Conservation (phyloP, 768 basidiomycete genomes). For the Tylopilus sp. region DNA sequence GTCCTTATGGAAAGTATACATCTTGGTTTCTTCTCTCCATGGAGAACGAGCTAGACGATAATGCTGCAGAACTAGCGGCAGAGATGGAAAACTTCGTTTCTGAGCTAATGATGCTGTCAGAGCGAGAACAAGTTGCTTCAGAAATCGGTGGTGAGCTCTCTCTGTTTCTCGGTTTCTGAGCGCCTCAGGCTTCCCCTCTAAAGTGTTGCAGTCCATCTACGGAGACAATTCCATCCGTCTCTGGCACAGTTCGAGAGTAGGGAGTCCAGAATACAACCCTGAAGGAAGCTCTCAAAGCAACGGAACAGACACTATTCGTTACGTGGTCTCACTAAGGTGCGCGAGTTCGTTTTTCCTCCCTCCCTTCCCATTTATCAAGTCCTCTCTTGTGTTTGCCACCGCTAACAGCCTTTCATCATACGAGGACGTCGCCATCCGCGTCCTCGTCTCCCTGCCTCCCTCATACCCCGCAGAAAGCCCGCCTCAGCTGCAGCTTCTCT, state of each 20-base stretch:
- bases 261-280: constrained; percentile 6
- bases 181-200: background rate
- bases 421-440: constrained; percentile 47
- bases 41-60: constrained; percentile 12
- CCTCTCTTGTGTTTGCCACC: background rate
- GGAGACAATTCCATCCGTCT: constrained; percentile 62
- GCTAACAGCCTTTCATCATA: constrained; percentile 49
- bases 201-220: constrained; percentile 79
- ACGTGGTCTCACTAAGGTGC: constrained; percentile 64
- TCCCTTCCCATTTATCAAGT: background rate
- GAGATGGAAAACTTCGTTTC: constrained; percentile 28
- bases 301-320: constrained; percentile 48
- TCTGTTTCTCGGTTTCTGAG: background rate
- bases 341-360: constrained; percentile 18
- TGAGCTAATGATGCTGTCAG: constrained; percentile 31
- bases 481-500: constrained; percentile 82
- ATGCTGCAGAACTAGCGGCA: constrained; percentile 11
- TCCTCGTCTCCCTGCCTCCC: constrained; percentile 56
- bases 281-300: constrained; percentile 12
- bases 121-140: constrained; percentile 42
- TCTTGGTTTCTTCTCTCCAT: constrained; percentile 6
- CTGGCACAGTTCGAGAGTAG: constrained; percentile 43
- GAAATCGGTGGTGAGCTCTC: constrained; percentile 43
- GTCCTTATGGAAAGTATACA: constrained; percentile 3
- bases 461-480: constrained; percentile 65